A percentile compares a stretch with the other conserved stretches of the same genome.
Conservation (phyloP, 495 filamentous ascomycete species). For the Wilcoxina mikolae region DNA sequence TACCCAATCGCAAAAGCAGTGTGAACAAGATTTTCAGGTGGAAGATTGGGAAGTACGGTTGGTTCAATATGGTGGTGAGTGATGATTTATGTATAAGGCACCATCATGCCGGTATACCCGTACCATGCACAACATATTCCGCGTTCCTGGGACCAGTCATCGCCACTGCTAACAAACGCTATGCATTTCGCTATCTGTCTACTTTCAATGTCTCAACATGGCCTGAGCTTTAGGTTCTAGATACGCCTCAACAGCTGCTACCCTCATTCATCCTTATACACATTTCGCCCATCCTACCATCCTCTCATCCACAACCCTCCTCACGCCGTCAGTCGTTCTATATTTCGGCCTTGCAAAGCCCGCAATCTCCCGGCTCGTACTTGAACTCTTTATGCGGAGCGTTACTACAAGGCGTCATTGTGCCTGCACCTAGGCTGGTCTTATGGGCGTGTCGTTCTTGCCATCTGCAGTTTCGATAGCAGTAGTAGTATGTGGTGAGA, state of each 20-base stretch:
- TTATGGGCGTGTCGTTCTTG: conserved; percentile 12
- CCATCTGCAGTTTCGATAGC: conserved; percentile 7
- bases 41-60: too few relatives aligned
- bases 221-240: not conserved
- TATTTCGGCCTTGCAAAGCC: conserved; percentile 6
- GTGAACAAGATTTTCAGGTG: too few relatives aligned
- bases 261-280: not conserved
- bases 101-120: too few relatives aligned
- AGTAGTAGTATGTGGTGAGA: conserved; percentile 13
- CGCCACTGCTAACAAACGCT: not conserved
- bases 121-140: too few relatives aligned
- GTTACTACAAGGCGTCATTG: not conserved
- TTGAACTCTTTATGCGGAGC: conserved; percentile 11
- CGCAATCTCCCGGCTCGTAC: conserved; percentile 13
- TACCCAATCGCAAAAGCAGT: too few relatives aligned
- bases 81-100: too few relatives aligned
- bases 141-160: too few relatives aligned
- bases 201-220: not conserved
- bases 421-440: not conserved
- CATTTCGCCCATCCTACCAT: not conserved
- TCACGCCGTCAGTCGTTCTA: not conserved
- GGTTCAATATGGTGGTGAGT: too few relatives aligned
- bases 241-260: not conserved
- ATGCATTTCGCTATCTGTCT: not conserved
- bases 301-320: not conserved